Conservation (phyloP, 352 stramenopile genomes). For the Aphanomyces stellatus region DNA sequence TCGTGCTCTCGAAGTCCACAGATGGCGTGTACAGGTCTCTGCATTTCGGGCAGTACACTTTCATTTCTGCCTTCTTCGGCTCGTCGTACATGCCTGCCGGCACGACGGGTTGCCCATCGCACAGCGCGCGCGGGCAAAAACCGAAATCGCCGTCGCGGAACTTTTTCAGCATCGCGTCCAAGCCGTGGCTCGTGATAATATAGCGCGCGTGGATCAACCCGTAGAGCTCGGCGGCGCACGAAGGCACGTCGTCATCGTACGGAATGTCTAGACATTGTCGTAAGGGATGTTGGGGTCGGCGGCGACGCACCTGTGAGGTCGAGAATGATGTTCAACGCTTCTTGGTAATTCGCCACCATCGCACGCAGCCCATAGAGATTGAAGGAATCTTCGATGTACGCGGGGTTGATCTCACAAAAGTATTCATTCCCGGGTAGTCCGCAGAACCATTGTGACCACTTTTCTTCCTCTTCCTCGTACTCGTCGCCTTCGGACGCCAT, state of each 20-base stretch:
- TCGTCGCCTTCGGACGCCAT: conserved; percentile 26
- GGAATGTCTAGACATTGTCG: conserved; percentile 52
- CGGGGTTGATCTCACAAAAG: conserved; percentile 87
- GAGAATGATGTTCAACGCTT: conserved; percentile 89
- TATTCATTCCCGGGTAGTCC: conserved; percentile 87
- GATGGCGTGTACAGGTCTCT: conserved; percentile 78
- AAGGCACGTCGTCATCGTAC: conserved; percentile 81
- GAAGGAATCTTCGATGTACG: conserved; percentile 92
- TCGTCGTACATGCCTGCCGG: conserved; percentile 80
- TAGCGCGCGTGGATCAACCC: conserved; percentile 84
- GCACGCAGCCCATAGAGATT: conserved; percentile 88
- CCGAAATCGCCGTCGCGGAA: conserved; percentile 85
- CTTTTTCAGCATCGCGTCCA: conserved; percentile 88
- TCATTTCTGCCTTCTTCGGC: conserved; percentile 86
- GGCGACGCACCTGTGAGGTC: conserved; percentile 62
- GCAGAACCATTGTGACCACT: conserved; percentile 92
- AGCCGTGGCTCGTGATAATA: conserved; percentile 82
- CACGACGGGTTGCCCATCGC: conserved; percentile 73
- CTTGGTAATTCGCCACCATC: conserved; percentile 85
- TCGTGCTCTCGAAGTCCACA: conserved; percentile 74
- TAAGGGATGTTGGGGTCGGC: not conserved
- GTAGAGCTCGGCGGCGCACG: conserved; percentile 84
- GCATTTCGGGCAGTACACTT: conserved; percentile 86
- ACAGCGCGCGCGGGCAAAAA: conserved; percentile 74
- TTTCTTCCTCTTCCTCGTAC: conserved; percentile 88